Conservation (phyloP, 1,284 basidiomycete species). For the Cutaneotrichosporon cutaneum region DNA sequence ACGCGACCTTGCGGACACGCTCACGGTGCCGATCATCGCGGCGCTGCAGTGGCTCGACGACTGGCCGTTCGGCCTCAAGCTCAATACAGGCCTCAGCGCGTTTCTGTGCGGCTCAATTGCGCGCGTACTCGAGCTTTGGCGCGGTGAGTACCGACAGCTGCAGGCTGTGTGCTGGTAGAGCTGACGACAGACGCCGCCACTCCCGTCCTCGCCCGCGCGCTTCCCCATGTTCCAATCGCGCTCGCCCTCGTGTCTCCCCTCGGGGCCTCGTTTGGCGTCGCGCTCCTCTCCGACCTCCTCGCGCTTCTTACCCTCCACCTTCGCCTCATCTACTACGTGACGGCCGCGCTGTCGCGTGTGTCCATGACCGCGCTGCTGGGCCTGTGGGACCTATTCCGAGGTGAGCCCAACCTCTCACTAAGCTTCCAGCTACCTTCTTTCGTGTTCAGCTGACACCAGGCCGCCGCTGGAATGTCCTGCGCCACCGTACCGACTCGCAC, state of each 20-base stretch:
- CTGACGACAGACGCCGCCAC: conserved; percentile 19
- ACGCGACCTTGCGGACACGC: background rate
- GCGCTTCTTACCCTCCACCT: conserved; percentile 67
- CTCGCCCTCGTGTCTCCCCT: conserved; percentile 24
- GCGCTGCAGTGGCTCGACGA: conserved; percentile 72
- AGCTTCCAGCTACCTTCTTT: too few relatives aligned
- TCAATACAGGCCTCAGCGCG: conserved; percentile 86
- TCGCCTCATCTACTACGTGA: conserved; percentile 67
- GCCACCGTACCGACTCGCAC: conserved; percentile 77
- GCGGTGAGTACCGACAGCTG: conserved; percentile 56
- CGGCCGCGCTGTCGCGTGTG: conserved; percentile 64
- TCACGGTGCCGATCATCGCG: conserved; percentile 17
- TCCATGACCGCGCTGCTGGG: conserved; percentile 65
- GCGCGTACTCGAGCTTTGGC: conserved; percentile 65
- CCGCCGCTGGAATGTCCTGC: conserved; percentile 78
- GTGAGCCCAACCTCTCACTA: too few relatives aligned
- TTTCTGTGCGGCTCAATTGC: conserved; percentile 75
- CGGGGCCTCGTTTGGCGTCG: conserved; percentile 39
- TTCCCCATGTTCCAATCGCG: conserved; percentile 12
- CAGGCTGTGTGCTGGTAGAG: background rate
- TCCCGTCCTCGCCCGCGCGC: conserved; percentile 13
- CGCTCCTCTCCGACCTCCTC: conserved; percentile 34
- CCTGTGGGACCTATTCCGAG: conserved; percentile 92
- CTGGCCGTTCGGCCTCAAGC: conserved; percentile 94
- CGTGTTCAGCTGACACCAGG: conserved; percentile 56